Conservation (phyloP, 108 stramenopile genomes). For the Epithemia pelagica region DNA sequence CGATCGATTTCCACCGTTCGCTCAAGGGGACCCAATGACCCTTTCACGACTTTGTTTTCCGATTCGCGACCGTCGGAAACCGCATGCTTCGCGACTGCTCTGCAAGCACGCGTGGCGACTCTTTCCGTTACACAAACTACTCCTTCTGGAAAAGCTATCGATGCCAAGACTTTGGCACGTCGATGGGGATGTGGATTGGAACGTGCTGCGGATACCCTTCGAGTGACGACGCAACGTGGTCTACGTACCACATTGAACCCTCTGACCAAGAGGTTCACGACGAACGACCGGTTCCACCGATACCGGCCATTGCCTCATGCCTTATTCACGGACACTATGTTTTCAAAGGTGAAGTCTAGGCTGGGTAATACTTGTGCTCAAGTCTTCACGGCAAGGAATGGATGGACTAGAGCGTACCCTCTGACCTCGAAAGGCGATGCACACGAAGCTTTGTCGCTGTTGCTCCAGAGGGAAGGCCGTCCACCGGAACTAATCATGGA, state of each 20-base stretch:
- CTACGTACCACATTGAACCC: neutral
- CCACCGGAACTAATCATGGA: neutral
- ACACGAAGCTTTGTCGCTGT: slow-evolving; percentile 18
- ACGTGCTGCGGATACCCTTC: neutral
- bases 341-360: neutral
- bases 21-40: too few relatives aligned
- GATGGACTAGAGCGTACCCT: slow-evolving; percentile 18
- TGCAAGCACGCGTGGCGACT: too few relatives aligned
- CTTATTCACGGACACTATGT: neutral
- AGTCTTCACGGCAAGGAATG: neutral
- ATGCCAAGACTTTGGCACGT: too few relatives aligned
- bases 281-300: neutral
- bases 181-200: neutral
- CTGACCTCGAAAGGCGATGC: slow-evolving; percentile 10
- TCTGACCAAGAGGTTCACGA: neutral
- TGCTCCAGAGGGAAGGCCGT: slow-evolving; percentile 2
- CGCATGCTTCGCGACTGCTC: too few relatives aligned
- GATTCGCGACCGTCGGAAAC: too few relatives aligned
- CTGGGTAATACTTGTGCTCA: neutral
- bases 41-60: too few relatives aligned
- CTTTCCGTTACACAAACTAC: too few relatives aligned
- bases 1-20: too few relatives aligned
- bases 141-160: too few relatives aligned
- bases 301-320: neutral
- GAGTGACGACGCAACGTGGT: neutral